Base-by-base conservation (phyloP, 306 rosid genomes). In the Pyrus bretschneideri region DNA sequence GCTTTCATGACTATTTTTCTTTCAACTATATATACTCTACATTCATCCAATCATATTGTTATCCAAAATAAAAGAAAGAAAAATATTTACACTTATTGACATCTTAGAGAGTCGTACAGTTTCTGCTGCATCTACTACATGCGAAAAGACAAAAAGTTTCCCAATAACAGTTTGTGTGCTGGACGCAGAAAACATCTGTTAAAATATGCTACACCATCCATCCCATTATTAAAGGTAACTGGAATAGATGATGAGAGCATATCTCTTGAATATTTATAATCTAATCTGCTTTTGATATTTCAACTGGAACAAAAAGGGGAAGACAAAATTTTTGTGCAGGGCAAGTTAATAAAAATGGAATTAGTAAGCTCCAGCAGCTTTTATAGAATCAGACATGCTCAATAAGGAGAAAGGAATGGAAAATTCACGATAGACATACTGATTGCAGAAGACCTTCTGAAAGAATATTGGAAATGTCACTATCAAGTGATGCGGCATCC, bases 361-460 rank as follows among this genome's bases (percentile, higher is more conserved):
- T 57, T 17, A 49, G 10, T 15, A 15, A 67, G 46, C 59, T 57
- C 18, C n/a, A 23, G 17, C 44, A 27, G 6, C n/a, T 52, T 58
- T 17, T 1, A 19, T 49, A 22, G 9, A 57, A 35, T 38, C 14
- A 74, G 46, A 62, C 5, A 49, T 57, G 76, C 62, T 55, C 40
- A 35, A 38, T 9, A 54, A 46, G 52, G 67, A 51, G 3, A 13
- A 25, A 23, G 23, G 27, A 25, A 35, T 9, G 5, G 27, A 17
- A 5, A 70, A 69, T n/a, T 46, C 11, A 69, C 2, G 45, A 65
- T 38, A 68, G 58, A 65, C 93, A 72, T 91, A 91, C 98, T 85
- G 91, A 94, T 73, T 87, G 91, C 67, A 91, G 74, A 81, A 92
- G 90, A 75, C 79, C 82, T 74, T 74, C 71, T 3, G 92, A 82